phyloP scores from a whole-genome alignment of 2,329 filamentous ascomycete species.

The Fusarium musae region DNA sequence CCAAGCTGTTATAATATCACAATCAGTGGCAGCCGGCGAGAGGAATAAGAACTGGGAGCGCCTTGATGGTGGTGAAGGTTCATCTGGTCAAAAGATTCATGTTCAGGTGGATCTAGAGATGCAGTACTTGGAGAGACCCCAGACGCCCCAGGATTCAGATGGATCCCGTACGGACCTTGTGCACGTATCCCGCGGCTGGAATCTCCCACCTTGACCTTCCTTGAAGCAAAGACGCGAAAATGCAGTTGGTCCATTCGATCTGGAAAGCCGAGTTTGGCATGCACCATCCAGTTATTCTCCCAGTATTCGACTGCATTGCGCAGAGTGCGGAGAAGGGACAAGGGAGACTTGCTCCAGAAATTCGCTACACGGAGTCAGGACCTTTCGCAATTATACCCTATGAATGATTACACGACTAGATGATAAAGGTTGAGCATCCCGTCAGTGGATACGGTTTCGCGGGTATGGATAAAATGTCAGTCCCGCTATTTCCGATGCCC shows the following conservation, averaged over 20 bases:
- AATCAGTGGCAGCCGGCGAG: not conserved
- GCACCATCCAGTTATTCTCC: not conserved
- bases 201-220: accelerated
- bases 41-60: not conserved
- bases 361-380: too few relatives aligned
- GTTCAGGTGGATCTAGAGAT: not conserved
- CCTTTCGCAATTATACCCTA: too few relatives aligned
- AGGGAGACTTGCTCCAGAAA: too few relatives aligned
- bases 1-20: not conserved
- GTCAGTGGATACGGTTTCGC: not conserved
- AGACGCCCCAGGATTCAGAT: not conserved
- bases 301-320: too few relatives aligned
- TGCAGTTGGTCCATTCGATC: not conserved
- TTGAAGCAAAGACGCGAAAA: accelerated
- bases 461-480: not conserved
- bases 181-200: accelerated
- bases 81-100: not conserved
- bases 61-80: not conserved
- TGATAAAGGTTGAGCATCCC: too few relatives aligned
- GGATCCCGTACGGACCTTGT: accelerated
- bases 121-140: not conserved
- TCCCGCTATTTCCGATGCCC: not conserved
- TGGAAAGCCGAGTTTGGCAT: not conserved
- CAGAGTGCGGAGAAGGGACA: too few relatives aligned
- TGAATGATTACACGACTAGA: too few relatives aligned